phyloP scores from a whole-genome alignment of 352 stramenopile genomes.

The Globisporangium nodosum region DNA sequence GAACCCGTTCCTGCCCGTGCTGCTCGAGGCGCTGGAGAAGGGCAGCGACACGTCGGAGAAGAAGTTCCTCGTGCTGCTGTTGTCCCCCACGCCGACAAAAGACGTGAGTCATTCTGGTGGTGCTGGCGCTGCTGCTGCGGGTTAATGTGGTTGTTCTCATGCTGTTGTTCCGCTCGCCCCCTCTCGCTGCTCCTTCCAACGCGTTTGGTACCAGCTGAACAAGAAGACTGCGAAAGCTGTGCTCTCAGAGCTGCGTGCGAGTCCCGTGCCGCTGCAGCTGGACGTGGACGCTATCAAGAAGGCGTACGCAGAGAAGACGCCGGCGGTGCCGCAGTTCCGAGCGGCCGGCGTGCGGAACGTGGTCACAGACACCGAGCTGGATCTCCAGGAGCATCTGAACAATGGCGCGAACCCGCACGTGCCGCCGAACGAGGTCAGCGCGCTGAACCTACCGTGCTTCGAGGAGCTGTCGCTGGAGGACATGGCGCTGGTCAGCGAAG shows the following conservation, averaged over 20 bases:
- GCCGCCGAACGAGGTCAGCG: slow-evolving; percentile 64
- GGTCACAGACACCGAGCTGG: slow-evolving; percentile 73
- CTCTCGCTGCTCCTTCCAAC: slow-evolving; percentile 2
- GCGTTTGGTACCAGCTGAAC: slow-evolving; percentile 16
- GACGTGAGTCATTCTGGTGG: slow-evolving; percentile 30
- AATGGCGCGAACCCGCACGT: slow-evolving; percentile 68
- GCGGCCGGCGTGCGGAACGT: slow-evolving; percentile 73
- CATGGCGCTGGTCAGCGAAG: slow-evolving; percentile 49
- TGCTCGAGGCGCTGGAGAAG: slow-evolving; percentile 79
- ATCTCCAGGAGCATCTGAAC: slow-evolving; percentile 81
- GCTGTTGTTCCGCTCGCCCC: neutral
- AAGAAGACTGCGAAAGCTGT: slow-evolving; percentile 78
- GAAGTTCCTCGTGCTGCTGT: slow-evolving; percentile 69
- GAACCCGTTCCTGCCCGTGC: slow-evolving; percentile 87
- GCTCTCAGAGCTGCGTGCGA: slow-evolving; percentile 56
- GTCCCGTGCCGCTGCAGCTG: slow-evolving; percentile 38
- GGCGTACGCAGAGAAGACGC: slow-evolving; percentile 72
- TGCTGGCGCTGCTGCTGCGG: neutral
- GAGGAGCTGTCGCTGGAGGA: slow-evolving; percentile 71
- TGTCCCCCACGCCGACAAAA: slow-evolving; percentile 40
- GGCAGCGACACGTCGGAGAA: slow-evolving; percentile 68
- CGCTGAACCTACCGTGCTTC: slow-evolving; percentile 58
- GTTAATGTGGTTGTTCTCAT: neutral
- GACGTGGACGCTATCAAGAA: slow-evolving; percentile 62
- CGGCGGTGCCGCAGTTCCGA: slow-evolving; percentile 70